phyloP scores from a whole-genome alignment of 345 rosid genomes.

The Acer campestre region DNA sequence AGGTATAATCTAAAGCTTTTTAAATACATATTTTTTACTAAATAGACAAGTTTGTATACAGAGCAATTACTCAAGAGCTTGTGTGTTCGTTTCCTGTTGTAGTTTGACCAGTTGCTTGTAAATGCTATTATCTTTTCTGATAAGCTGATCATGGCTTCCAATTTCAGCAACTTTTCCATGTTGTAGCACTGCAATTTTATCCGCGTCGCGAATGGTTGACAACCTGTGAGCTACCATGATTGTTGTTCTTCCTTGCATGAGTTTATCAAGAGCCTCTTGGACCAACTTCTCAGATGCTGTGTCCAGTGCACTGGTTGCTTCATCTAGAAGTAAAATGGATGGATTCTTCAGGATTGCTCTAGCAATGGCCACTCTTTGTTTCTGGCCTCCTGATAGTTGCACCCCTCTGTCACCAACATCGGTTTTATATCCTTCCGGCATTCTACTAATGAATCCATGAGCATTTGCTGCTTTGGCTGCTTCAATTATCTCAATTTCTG shows the following conservation, averaged over 20 bases:
- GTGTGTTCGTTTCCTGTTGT: constrained; percentile 39
- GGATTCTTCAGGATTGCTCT: constrained; percentile 80
- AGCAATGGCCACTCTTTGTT: constrained; percentile 85
- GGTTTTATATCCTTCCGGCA: constrained; percentile 77
- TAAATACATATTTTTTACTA: not conserved
- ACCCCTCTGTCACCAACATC: constrained; percentile 77
- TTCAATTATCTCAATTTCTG: constrained; percentile 69
- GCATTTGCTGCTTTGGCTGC: constrained; percentile 82
- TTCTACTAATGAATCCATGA: constrained; percentile 71
- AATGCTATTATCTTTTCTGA: constrained; percentile 42
- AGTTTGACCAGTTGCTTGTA: constrained; percentile 62
- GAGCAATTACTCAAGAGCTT: constrained; percentile 3
- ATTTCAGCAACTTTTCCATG: constrained; percentile 68
- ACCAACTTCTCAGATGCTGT: constrained; percentile 68
- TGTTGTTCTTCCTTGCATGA: constrained; percentile 76
- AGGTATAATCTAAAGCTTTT: not conserved
- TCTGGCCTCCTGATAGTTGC: constrained; percentile 88
- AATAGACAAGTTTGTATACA: not conserved
- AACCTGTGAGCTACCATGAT: constrained; percentile 79
- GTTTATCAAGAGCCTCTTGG: constrained; percentile 74
- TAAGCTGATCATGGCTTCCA: constrained; percentile 71
- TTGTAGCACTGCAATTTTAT: constrained; percentile 61
- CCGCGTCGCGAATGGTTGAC: constrained; percentile 63
- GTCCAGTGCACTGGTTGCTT: constrained; percentile 88
- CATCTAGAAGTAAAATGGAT: constrained; percentile 75